phyloP scores from a whole-genome alignment of 139 green algal genomes.

The Monoraphidium neglectum region DNA sequence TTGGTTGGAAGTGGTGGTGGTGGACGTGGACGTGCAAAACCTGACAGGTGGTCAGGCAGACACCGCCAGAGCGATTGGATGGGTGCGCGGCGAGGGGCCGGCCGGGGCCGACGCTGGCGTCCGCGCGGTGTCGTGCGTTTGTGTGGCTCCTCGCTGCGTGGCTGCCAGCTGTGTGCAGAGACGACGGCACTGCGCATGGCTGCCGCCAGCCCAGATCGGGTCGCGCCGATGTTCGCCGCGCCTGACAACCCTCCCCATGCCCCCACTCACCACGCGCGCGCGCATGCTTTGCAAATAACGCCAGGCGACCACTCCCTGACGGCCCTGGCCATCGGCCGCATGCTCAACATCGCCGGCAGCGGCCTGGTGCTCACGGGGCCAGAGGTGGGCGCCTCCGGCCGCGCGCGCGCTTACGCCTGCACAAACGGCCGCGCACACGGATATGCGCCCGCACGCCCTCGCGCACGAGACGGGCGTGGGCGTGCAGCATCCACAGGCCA shows the following conservation, averaged over 20 bases:
- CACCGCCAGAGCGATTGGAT: no score
- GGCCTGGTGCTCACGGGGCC: conserved; percentile 19
- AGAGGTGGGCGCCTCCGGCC: background rate
- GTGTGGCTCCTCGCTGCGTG: background rate
- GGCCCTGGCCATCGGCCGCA: conserved; percentile 39
- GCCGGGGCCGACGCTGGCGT: background rate
- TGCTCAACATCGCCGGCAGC: conserved; percentile 38
- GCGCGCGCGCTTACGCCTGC: no score
- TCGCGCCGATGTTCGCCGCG: no score
- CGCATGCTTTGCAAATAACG: background rate
- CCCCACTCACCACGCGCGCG: background rate
- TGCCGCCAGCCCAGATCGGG: no score
- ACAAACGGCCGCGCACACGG: no score
- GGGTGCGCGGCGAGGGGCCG: no score
- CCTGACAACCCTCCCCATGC: background rate
- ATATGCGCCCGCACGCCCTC: no score
- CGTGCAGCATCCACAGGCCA: no score
- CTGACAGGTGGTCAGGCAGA: no score
- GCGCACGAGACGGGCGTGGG: no score
- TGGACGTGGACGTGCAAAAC: background rate
- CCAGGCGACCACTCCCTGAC: conserved; percentile 48
- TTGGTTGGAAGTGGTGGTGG: background rate
- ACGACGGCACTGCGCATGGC: no score
- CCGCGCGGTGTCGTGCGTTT: background rate
- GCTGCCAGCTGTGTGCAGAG: no score